Conservation (phyloP, 2,329 filamentous ascomycete species). For the Fusarium longipes region DNA sequence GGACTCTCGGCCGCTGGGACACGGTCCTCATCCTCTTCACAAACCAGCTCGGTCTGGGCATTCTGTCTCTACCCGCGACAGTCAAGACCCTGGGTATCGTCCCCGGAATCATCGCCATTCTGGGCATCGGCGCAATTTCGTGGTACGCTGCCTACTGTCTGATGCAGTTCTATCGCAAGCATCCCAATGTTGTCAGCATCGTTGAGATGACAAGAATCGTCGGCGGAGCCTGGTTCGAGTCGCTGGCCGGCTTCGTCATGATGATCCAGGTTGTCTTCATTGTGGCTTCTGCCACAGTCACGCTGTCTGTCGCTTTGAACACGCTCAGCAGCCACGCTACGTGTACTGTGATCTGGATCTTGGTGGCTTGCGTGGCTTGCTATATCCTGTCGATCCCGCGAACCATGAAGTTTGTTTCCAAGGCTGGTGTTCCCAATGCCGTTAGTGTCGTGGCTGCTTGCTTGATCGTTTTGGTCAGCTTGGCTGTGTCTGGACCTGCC, state of each 20-base stretch:
- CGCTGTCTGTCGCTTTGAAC: constrained; percentile 37
- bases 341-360: constrained; percentile 39
- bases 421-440: constrained; percentile 38
- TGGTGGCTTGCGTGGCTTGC: constrained; percentile 31
- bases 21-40: constrained; percentile 45
- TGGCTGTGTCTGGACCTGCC: constrained; percentile 35
- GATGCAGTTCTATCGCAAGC: constrained; percentile 74
- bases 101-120: constrained; percentile 73
- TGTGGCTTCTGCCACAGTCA: constrained; percentile 38
- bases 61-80: constrained; percentile 75
- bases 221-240: constrained; percentile 44
- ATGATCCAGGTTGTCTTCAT: constrained; percentile 42
- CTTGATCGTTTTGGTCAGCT: constrained; percentile 36
- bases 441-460: constrained; percentile 38
- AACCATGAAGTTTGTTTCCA: constrained; percentile 44
- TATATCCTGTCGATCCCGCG: constrained; percentile 35
- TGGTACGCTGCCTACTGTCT: constrained; percentile 62
- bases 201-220: constrained; percentile 72
- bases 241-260: constrained; percentile 36
- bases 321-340: constrained; percentile 37
- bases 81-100: constrained; percentile 74
- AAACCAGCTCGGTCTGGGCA: constrained; percentile 48
- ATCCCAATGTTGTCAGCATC: constrained; percentile 75
- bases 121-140: constrained; percentile 71
- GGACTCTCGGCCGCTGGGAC: constrained; percentile 44